Conservation (phyloP, 352 stramenopile species). For the Pythium oligandrum region DNA sequence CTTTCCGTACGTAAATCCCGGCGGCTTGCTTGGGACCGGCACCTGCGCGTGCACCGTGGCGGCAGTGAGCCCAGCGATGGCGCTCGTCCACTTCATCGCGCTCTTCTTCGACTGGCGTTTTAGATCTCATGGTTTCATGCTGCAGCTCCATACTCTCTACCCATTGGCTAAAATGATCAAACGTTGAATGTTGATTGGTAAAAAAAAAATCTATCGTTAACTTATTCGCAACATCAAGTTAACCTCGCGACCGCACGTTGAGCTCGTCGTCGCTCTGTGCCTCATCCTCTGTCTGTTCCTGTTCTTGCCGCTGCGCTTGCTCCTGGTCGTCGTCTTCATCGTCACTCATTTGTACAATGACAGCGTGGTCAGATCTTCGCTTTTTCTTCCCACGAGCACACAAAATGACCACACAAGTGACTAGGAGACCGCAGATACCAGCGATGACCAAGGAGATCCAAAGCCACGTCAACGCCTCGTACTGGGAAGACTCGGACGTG, state of each 20-base stretch:
- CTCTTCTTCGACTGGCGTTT: slow-evolving; percentile 1
- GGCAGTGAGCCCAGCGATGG: slow-evolving; percentile 8
- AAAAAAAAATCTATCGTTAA: not conserved
- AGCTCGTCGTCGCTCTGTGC: slow-evolving; percentile 12
- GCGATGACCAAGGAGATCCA: slow-evolving; percentile 47
- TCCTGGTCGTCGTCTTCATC: slow-evolving; percentile 26
- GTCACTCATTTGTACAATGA: slow-evolving; percentile 58
- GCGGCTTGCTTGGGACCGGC: slow-evolving; percentile 50
- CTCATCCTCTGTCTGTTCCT: slow-evolving; percentile 18
- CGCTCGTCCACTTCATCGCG: slow-evolving; percentile 9
- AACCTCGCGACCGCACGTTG: not conserved
- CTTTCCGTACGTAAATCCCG: slow-evolving; percentile 55
- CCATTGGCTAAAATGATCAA: no score
- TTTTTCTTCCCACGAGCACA: slow-evolving; percentile 38
- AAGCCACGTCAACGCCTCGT: slow-evolving; percentile 28
- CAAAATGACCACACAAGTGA: slow-evolving; percentile 42
- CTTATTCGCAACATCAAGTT: not conserved
- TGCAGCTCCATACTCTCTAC: not conserved
- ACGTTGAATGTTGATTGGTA: no score
- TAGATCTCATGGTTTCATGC: not conserved
- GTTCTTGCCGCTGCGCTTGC: slow-evolving; percentile 3
- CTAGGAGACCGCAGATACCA: slow-evolving; percentile 39
- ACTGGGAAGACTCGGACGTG: slow-evolving; percentile 5
- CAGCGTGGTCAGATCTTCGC: slow-evolving; percentile 30
- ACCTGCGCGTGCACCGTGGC: slow-evolving; percentile 34